phyloP scores from a whole-genome alignment of 768 basidiomycete genomes.

The Baorangia bicolor region DNA sequence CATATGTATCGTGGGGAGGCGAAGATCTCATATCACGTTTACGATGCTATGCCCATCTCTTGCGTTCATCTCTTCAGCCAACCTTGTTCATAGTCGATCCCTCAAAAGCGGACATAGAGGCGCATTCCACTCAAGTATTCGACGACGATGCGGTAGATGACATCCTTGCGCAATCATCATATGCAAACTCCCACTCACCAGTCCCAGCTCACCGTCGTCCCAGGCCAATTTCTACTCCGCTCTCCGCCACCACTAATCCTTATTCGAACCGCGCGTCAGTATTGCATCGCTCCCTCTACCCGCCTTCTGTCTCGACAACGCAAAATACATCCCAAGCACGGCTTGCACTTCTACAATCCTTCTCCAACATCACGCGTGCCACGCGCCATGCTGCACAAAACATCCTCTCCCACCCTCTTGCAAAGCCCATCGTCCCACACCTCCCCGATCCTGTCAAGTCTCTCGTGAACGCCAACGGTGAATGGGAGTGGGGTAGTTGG shows the following conservation, averaged over 20 bases:
- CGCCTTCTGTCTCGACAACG: conserved; percentile 50
- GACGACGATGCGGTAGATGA: conserved; percentile 86
- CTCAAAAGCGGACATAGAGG: conserved; percentile 86
- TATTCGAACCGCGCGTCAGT: conserved; percentile 72
- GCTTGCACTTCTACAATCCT: conserved; percentile 84
- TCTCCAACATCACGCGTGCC: conserved; percentile 90
- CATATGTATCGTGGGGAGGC: conserved; percentile 82
- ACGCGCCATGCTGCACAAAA: conserved; percentile 94
- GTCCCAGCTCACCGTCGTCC: conserved; percentile 83
- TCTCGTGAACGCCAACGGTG: conserved; percentile 86
- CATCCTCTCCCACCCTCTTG: conserved; percentile 91
- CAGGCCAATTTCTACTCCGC: conserved; percentile 51
- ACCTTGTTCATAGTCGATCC: conserved; percentile 91
- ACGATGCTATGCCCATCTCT: conserved; percentile 71
- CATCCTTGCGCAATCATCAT: conserved; percentile 79
- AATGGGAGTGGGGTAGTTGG: conserved; percentile 93
- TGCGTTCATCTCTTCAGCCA: conserved; percentile 84
- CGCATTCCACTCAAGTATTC: conserved; percentile 83
- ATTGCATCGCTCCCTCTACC: conserved; percentile 70
- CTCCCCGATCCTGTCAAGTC: conserved; percentile 92
- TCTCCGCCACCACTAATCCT: conserved; percentile 41
- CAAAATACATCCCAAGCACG: conserved; percentile 69
- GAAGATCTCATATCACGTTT: conserved; percentile 81
- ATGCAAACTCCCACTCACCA: conserved; percentile 73
- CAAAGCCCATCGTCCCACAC: conserved; percentile 94